Evolutionary conservation across 148 eudicot genomes (phyloP).

Genomic region (Arctostaphylos glauca): DNA sequence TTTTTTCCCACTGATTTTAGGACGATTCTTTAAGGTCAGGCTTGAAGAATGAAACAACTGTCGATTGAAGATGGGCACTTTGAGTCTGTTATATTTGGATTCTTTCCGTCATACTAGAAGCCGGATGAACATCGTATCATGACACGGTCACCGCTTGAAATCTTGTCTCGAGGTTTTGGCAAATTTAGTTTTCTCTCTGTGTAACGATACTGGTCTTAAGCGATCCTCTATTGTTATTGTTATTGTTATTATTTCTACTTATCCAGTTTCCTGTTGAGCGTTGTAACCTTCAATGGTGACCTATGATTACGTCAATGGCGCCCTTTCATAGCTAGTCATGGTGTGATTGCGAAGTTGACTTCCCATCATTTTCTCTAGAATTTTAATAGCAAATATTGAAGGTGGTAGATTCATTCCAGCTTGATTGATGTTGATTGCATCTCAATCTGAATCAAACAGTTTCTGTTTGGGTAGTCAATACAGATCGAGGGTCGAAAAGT

Average conservation of each 20-base stretch:
- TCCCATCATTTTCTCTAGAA: background rate
- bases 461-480: no score
- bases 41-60: background rate
- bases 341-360: background rate
- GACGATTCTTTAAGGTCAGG: slow-evolving; percentile 17
- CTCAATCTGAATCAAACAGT: no score
- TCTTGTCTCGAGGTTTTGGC: background rate
- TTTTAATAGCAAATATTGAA: background rate
- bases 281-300: background rate
- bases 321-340: background rate
- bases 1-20: slow-evolving; percentile 5
- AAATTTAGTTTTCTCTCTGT: background rate
- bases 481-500: no score
- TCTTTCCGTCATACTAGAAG: background rate
- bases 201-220: background rate
- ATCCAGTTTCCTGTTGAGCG: background rate
- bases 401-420: background rate
- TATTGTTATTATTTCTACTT: background rate
- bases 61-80: background rate
- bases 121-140: no score
- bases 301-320: background rate
- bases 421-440: no score
- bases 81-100: background rate
- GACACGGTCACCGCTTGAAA: background rate
- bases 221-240: background rate